These are phyloP conservation scores for Phaffomyces opuntiae DNA, from an alignment of 805 yeast genomes.

Conservation along the genomic window DNA sequence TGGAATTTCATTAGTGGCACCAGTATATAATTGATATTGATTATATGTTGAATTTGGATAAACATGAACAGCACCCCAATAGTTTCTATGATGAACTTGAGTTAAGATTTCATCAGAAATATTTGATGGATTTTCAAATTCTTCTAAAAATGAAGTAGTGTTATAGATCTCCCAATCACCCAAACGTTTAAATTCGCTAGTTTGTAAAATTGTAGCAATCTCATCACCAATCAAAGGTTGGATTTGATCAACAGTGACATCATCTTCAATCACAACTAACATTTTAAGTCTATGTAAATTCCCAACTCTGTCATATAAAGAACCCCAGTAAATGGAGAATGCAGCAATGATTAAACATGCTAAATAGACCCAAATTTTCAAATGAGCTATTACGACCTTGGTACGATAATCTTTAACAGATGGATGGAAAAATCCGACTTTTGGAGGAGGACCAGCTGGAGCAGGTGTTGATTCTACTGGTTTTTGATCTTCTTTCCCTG, in stretches of 20 bases:
- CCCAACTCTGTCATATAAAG: slow-evolving; percentile 24
- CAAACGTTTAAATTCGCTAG: slow-evolving; percentile 46
- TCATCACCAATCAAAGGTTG: slow-evolving; percentile 24
- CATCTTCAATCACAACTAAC: slow-evolving; percentile 30
- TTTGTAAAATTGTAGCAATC: slow-evolving; percentile 32
- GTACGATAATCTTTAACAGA: slow-evolving; percentile 10
- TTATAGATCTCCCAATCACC: slow-evolving; percentile 33
- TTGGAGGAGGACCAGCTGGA: slow-evolving; percentile 2
- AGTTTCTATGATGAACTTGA: slow-evolving; percentile 45
- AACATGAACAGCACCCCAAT: slow-evolving; percentile 60
- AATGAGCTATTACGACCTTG: slow-evolving; percentile 6
- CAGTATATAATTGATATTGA: slow-evolving; percentile 23
- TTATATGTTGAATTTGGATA: slow-evolving; percentile 37
- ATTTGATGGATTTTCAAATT: slow-evolving; percentile 14
- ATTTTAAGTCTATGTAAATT: slow-evolving; percentile 22
- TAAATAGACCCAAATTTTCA: slow-evolving; percentile 23
- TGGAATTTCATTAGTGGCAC: slow-evolving; percentile 5
- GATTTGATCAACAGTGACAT: slow-evolving; percentile 12
- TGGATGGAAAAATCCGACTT: slow-evolving; percentile 14
- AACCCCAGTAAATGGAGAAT: slow-evolving; percentile 33
- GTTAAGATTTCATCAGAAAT: slow-evolving; percentile 32
- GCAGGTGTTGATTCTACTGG: neutral
- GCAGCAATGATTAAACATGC: slow-evolving; percentile 28
- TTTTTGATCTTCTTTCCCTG: neutral
- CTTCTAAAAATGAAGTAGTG: slow-evolving; percentile 15